Evolutionary conservation across 192 early-diverging fungal genomes (phyloP).

Genomic region (Coemansia sp.): DNA sequence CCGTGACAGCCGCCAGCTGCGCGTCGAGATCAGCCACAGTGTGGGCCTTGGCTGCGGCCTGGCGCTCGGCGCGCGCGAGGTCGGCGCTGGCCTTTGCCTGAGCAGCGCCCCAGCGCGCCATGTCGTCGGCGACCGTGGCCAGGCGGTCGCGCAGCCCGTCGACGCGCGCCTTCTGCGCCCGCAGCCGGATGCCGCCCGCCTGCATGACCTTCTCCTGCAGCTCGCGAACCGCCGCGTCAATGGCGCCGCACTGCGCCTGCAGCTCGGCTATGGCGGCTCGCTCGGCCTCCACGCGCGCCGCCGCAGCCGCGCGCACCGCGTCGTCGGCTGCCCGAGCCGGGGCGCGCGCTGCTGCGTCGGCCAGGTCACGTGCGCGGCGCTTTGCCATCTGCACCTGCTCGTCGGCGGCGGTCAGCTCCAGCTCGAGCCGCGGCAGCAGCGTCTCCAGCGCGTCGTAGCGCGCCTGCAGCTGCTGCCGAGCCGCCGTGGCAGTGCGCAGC

Average conservation of each 20-base stretch:
- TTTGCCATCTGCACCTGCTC: slow-evolving; percentile 69
- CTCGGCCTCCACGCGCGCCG: slow-evolving; percentile 51
- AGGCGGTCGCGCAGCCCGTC: slow-evolving; percentile 81
- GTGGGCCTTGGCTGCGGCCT: slow-evolving; percentile 62
- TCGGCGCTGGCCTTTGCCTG: slow-evolving; percentile 78
- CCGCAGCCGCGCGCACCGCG: slow-evolving; percentile 34
- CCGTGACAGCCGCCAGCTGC: slow-evolving; percentile 63
- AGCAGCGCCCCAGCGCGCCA: slow-evolving; percentile 72
- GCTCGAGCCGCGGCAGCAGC: slow-evolving; percentile 64
- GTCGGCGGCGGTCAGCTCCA: slow-evolving; percentile 69
- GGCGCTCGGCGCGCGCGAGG: slow-evolving; percentile 64
- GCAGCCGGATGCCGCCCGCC: slow-evolving; percentile 83
- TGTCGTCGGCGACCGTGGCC: slow-evolving; percentile 61
- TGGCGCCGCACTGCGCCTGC: slow-evolving; percentile 57
- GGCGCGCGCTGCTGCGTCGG: slow-evolving; percentile 25
- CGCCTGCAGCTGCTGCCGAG: slow-evolving; percentile 49
- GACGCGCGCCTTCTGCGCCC: slow-evolving; percentile 82
- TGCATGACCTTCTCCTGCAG: slow-evolving; percentile 91
- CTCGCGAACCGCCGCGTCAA: slow-evolving; percentile 77
- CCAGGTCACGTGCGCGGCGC: slow-evolving; percentile 59
- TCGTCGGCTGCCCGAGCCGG: not conserved
- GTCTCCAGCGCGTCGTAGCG: slow-evolving; percentile 62
- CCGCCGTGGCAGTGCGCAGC: slow-evolving; percentile 25
- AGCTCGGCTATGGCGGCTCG: slow-evolving; percentile 51
- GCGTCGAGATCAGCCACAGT: slow-evolving; percentile 67